Evolutionary conservation across 2,329 filamentous ascomycete species (phyloP), one percentile per base, ranked within the genome.

Genomic region (Colletotrichum abscissum): DNA sequence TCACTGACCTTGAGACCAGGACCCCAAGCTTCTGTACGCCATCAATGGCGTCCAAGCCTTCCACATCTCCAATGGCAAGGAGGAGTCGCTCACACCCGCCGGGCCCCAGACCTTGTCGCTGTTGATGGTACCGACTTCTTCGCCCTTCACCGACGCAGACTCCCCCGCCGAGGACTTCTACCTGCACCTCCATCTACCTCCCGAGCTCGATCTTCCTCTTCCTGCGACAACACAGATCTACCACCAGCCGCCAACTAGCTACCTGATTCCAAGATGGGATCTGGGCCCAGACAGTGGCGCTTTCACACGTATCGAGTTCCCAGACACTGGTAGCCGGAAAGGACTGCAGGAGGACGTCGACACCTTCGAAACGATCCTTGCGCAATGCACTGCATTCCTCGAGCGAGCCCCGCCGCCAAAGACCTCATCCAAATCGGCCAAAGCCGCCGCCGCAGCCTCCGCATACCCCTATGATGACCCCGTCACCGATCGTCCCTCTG

Each of bases 181-280:
- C 82, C 91, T 99, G 5, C 96, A 98, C 82, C 90, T 99, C 28
- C 95, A 98, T 79, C 91, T 98, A 11, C 95, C 96, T 16, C 96
- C 96, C 24, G 96, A 98, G 87, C 91, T 99, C 78, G 96, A 98
- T 78, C 90, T 98, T 6, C 94, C 97, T 6, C 88, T 98, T 16
- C 97, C 97, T 14, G 96, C 96, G 22, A 98, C 95, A 0, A 98
- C 97, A 0, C 96, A 98, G 82, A 97, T 99, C 81, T 98, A 98
- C 84, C 95, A 98, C 82, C 95, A 98, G 84, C 95, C 95, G 7
- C 96, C 96, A 0, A 91, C 89, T 75, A 97, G 94, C 86, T 98
- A 98, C 80, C 88, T 98, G 59, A 98, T 99, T 75, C 97, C 97
- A 19, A 92, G 96, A 76, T 98, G 96, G 95, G 96, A 98, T 79